phyloP scores from a whole-genome alignment of 768 basidiomycete species.

The Suillus placidus region DNA sequence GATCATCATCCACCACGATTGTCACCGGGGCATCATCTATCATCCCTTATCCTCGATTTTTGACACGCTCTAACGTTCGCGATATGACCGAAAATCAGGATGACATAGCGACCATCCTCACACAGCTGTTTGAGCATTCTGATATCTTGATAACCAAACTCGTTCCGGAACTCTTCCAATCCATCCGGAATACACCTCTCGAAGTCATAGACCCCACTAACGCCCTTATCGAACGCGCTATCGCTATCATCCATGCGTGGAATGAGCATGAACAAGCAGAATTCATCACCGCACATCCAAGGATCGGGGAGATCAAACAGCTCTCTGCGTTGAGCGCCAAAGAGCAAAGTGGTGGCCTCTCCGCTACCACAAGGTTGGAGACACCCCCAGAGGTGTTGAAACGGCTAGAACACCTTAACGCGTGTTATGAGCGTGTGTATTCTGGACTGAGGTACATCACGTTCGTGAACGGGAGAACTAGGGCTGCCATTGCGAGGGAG shows the following conservation, averaged over 20 bases:
- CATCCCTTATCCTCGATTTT: not conserved
- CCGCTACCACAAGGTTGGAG: conserved; percentile 37
- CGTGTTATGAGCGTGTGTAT: conserved; percentile 71
- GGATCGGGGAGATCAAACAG: conserved; percentile 82
- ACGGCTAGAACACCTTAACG: conserved; percentile 75
- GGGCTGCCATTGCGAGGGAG: conserved; percentile 72
- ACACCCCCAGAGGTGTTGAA: conserved; percentile 77
- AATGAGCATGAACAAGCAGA: conserved; percentile 48
- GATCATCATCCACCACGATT: not conserved
- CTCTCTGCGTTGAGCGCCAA: conserved; percentile 75
- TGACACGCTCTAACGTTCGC: not conserved
- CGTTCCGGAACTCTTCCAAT: conserved; percentile 51
- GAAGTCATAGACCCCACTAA: conserved; percentile 35
- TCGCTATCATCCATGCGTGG: conserved; percentile 57
- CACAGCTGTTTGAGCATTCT: conserved; percentile 68
- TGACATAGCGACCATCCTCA: conserved; percentile 37
- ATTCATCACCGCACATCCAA: conserved; percentile 85
- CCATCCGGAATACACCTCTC: conserved; percentile 32
- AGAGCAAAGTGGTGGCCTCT: conserved; percentile 65
- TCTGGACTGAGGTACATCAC: conserved; percentile 86
- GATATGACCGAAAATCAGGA: conserved; percentile 7
- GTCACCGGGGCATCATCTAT: not conserved
- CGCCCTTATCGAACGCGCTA: conserved; percentile 57
- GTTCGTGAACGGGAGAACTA: conserved; percentile 84
- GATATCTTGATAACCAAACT: conserved; percentile 55